Evolutionary conservation across 352 stramenopile species (phyloP).

Genomic region (Phytophthora syringae): DNA sequence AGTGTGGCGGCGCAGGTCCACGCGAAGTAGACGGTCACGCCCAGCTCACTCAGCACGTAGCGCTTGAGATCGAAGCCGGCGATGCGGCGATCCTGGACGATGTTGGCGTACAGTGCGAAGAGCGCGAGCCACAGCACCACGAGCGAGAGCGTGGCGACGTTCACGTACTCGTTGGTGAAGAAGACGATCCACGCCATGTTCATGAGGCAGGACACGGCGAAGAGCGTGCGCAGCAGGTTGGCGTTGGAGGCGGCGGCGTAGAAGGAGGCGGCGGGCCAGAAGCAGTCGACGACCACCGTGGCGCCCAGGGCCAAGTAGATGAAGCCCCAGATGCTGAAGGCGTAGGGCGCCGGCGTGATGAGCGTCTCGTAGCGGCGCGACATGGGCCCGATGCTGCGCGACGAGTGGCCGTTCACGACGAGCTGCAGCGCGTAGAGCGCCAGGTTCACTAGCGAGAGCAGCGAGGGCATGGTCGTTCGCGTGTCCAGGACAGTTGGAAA

Average conservation of each 20-base stretch:
- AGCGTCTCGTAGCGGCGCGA: conserved; percentile 73
- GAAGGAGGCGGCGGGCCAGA: conserved; percentile 64
- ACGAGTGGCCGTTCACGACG: conserved; percentile 60
- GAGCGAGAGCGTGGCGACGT: conserved; percentile 59
- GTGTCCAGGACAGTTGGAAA: not conserved
- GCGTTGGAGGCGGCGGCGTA: conserved; percentile 59
- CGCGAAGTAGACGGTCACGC: conserved; percentile 72
- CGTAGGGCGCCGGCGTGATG: conserved; percentile 76
- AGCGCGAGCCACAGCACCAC: conserved; percentile 70
- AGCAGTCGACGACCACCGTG: conserved; percentile 70
- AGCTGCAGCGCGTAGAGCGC: conserved; percentile 72
- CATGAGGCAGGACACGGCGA: conserved; percentile 66
- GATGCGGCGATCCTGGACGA: conserved; percentile 50
- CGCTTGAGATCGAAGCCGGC: conserved; percentile 52
- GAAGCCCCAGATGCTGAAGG: conserved; percentile 83
- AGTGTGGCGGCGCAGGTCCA: conserved; percentile 76
- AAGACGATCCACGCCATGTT: conserved; percentile 79
- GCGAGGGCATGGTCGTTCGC: conserved; percentile 18
- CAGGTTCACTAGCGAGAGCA: conserved; percentile 65
- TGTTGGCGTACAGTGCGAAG: conserved; percentile 60
- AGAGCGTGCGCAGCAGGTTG: conserved; percentile 57
- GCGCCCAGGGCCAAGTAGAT: conserved; percentile 80
- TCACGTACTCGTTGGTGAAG: conserved; percentile 73
- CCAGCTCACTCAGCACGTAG: conserved; percentile 67
- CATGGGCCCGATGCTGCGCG: conserved; percentile 57